Base-by-base conservation (phyloP, 169 alveolate species). In the Eimeria falciformis region DNA sequence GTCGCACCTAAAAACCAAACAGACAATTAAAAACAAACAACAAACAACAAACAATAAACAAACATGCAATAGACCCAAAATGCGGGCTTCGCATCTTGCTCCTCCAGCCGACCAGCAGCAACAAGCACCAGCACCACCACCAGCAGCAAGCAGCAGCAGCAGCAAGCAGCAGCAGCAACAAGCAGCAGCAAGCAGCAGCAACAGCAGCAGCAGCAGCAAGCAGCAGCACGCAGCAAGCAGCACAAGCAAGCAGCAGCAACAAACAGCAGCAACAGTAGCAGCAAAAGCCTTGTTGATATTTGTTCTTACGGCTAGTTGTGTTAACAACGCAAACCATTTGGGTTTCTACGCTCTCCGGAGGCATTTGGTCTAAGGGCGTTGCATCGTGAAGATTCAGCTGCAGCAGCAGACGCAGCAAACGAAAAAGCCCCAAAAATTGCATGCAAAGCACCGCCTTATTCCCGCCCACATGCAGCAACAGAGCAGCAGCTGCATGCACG, bases 311-410 rank as follows among this genome's bases (percentile, higher is more conserved):
- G 9, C 7, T n/a, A 5, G 71, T 58, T 14, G 71, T 58, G 23
- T 58, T 58, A 14, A 58, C 29, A 25, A 58, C 9, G 71, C 71
- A 58, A 9, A 58, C 71, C 7, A 58, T 9, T 58, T 58, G 71
- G 33, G 71, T 58, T 18, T 58, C 33, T 9, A 25, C 5, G 7
- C 33, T 14, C 7, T 58, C 71, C 5, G 71, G 33, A 5, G 23
- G 33, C 27, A 58, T 14, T 50, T 7, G 7, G 14, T 5, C 71
- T 5, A 58, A 18, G 5, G 71, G 71, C 9, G 27, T 18, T 9
- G 71, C 27, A 25, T 18, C 71, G 23, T 58, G 71, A 6, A 58
- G 71, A 18, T 58, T 58, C 71, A 58, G 71, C 71, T 58, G 71
- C 5, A 58, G 33, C 71, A 6, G 71, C 9, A 9, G 71, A 5